Percentiles rank a stretch among this genome's conserved stretches.
Conservation (phyloP, 305 asterid species). For the Fraxinus paxiana region DNA sequence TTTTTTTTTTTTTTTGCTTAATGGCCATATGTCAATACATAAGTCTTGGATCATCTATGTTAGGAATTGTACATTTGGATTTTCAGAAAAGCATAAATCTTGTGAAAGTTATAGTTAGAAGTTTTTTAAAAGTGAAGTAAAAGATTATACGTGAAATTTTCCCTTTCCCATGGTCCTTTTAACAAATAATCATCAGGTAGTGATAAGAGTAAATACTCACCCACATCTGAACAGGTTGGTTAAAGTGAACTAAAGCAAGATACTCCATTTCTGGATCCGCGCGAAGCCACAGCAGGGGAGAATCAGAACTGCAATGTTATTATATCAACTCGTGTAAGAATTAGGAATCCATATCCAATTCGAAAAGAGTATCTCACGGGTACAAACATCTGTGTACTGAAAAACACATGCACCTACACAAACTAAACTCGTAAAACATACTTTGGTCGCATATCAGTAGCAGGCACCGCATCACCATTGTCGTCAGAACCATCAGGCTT, state of each 20-base stretch:
- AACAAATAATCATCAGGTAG: neutral
- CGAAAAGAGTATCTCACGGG: neutral
- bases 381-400: neutral
- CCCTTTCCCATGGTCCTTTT: neutral
- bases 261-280: conserved; percentile 99
- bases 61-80: neutral
- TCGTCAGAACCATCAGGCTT: conserved; percentile 99
- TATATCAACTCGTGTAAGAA: conserved; percentile 26
- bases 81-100: neutral
- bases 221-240: conserved; percentile 99
- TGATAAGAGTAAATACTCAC: conserved; percentile 50
- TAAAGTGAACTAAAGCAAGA: conserved; percentile 84
- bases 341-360: conserved; percentile 9
- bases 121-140: neutral
- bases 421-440: conserved; percentile 38
- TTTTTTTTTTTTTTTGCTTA: neutral
- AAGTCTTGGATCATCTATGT: neutral
- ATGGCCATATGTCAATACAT: neutral
- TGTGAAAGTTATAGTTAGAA: neutral
- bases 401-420: conserved; percentile 15
- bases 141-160: neutral
- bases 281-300: conserved; percentile 93
- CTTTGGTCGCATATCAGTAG: conserved; percentile 71
- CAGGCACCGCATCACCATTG: conserved; percentile 64
- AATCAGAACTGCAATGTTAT: conserved; percentile 71